Evolutionary conservation across 2,329 filamentous ascomycete species (phyloP), one percentile per base, ranked within the genome.

Genomic region (Albophoma yamanashiensis): DNA sequence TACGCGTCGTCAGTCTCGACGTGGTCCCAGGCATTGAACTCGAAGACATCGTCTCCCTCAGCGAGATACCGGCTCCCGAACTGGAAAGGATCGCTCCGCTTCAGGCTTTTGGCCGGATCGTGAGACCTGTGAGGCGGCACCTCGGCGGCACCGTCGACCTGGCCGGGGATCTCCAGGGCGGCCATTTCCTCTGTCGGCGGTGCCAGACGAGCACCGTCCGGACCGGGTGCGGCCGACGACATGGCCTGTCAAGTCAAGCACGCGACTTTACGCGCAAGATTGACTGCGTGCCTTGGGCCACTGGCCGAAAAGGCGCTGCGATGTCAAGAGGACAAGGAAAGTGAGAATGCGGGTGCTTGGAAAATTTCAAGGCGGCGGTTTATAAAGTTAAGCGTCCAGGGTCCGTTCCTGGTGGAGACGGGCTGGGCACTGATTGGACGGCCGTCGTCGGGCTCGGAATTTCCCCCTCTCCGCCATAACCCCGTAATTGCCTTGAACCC

Each of bases 11-110:
- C 93, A 72, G 92, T 92, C 75, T 93, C 88, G 71, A 97, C 94
- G 73, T 99, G 93, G 73, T 99, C 94, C 94, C 94, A 99, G 43
- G 94, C 94, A 74, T 99, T 99, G 84, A 94, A 96, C 73, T 95
- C 89, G 76, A 93, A 99, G 69, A 96, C 90, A 72, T 97, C 83
- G 76, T 96, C 92, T 70, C 86, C 85, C 73, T 93, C 82, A 68
- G 89, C 86, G 58, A 99, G 84, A 69, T 84, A 89, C 62, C 93
- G 90, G 56, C 90, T 94, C 62, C 94, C 94, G 74, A 99, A 99
- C 75, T 95, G 89, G 75, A 97, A 99, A 22, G 94, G 94, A 70
- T 97, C 92, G 70, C 79, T 89, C 68, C 91, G 85, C 78, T 97
- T 97, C 76, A 89, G 79, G 73, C 92, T 94, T 73, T 88, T 76